Evolutionary conservation across 2,329 filamentous ascomycete species (phyloP), one percentile per base, ranked within the genome.

Genomic region (Coleophoma crateriformis): DNA sequence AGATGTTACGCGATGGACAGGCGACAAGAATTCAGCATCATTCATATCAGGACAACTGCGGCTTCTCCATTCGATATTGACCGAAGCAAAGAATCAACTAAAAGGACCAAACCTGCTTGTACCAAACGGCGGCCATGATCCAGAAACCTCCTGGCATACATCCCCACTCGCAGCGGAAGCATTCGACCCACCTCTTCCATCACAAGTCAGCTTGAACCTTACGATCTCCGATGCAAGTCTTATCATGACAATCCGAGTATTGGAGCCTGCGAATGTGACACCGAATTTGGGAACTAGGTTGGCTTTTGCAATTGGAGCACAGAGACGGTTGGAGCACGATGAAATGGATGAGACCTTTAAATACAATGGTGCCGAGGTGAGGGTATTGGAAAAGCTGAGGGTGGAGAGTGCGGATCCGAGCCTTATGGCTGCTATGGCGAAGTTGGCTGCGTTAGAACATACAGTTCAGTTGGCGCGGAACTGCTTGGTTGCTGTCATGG

Each of bases 331-430:
- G 2, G 82, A 85, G 57, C 87, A 91, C 65, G 87, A 91, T 67
- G 92, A 97, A 68, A 83, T 85, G 55, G 87, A 92, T 52, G 78
- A 83, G 35, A 72, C 87, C 0, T 96, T 95, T 66, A 74, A 72
- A 4, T 96, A 50, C 50, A 49, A 53, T 13, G 79, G 80, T 4
- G 77, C 82, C 49, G 83, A 94, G 53, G 90, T 96, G 3, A 85
- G 82, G 55, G 92, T 97, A 42, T 83, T 85, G 58, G 92, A 96
- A 66, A 96, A 96, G 71, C 81, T 96, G 4, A 78, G 87, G 38
- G 85, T 96, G 2, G 91, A 96, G 52, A 59, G 59, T 61, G 88
- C 90, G 49, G 91, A 97, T 66, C 92, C 92, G 1, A 91, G 84
- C 59, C 66, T 96, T 56, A 84, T 96, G 65, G 86, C 88, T 34